Conservation (phyloP, 495 filamentous ascomycete genomes). For the Glarea lozoyensis region DNA sequence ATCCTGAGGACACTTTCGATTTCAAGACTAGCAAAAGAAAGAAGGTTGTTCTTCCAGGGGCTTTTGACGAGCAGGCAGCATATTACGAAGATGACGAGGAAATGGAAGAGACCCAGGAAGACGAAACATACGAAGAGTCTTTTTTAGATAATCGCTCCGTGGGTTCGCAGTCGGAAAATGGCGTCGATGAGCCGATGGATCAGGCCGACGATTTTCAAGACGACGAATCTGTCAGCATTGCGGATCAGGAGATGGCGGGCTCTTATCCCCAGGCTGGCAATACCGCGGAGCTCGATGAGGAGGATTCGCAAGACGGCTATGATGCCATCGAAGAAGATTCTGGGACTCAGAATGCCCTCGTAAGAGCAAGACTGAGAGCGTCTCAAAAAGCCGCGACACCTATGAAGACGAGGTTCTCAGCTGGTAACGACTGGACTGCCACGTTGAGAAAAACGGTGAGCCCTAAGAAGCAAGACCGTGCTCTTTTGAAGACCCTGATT, state of each 20-base stretch:
- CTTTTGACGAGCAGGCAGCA: constrained; percentile 56
- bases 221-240: constrained; percentile 61
- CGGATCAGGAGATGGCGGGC: constrained; percentile 71
- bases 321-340: constrained; percentile 19
- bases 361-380: constrained; percentile 47
- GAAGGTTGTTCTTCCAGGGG: constrained; percentile 58
- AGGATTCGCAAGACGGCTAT: constrained; percentile 28
- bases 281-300: constrained; percentile 57
- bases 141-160: constrained; percentile 86
- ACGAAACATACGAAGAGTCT: constrained; percentile 57
- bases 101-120: constrained; percentile 26
- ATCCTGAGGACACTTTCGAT: constrained; percentile 72
- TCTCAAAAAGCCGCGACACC: constrained; percentile 49
- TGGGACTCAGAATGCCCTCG: constrained; percentile 41
- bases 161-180: constrained; percentile 65
- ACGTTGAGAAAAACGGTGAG: constrained; percentile 88
- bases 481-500: constrained; percentile 36
- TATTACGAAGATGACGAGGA: constrained; percentile 38
- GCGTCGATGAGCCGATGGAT: constrained; percentile 53
- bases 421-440: constrained; percentile 72
- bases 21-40: constrained; percentile 70
- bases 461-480: constrained; percentile 77
- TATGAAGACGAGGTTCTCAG: constrained; percentile 46
- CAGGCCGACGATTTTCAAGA: constrained; percentile 51
- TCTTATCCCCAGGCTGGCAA: constrained; percentile 56